Evolutionary conservation across 495 filamentous ascomycete species (phyloP), one percentile per base, ranked within the genome.

Genomic region (Penicillium arizonense): DNA sequence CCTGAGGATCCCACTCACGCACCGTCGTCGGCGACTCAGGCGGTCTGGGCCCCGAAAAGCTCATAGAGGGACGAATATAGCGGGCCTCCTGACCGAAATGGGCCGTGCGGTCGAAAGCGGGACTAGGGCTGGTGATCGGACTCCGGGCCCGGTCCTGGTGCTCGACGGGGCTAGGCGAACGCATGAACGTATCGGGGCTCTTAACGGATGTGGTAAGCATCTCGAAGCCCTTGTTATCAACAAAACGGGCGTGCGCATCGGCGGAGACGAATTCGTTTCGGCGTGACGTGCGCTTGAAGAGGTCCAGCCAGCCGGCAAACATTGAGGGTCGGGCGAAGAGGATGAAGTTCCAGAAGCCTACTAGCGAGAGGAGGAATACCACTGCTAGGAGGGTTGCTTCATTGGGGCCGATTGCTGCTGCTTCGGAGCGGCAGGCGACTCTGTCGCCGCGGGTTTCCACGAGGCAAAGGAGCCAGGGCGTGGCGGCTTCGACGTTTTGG

Each of bases 301-400:
- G 63, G 10, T 93, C 85, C 34, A 78, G 53, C 94, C 94, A 98
- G 47, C 88, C 95, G 13, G 77, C 77, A 44, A 96, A 77, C 83
- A 97, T 95, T 20, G 85, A 86, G 55, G 78, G 82, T 26, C 93
- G 88, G 20, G 85, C 87, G 24, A 96, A 85, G 49, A 97, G 80
- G 23, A 95, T 60, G 51, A 91, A 78, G 52, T 85, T 82, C 87
- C 93, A 96, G 44, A 97, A 76, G 9, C 93, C 93, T 50, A 91
- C 82, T 73, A 96, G 82, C 21, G 86, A 86, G 33, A 97, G 76
- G 4, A 97, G 79, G 28, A 96, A 72, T 41, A 98, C 73, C 11
- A 95, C 83, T 10, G 91, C 89, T 26, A 90, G 78, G 21, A 96
- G 79, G 0, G 87, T 93, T n/a, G 81, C 74, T 67, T 94, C 81